These are phyloP conservation scores for Schizophyllum commune DNA, from an alignment of 1,284 basidiomycete genomes.

Conservation along the genomic window DNA sequence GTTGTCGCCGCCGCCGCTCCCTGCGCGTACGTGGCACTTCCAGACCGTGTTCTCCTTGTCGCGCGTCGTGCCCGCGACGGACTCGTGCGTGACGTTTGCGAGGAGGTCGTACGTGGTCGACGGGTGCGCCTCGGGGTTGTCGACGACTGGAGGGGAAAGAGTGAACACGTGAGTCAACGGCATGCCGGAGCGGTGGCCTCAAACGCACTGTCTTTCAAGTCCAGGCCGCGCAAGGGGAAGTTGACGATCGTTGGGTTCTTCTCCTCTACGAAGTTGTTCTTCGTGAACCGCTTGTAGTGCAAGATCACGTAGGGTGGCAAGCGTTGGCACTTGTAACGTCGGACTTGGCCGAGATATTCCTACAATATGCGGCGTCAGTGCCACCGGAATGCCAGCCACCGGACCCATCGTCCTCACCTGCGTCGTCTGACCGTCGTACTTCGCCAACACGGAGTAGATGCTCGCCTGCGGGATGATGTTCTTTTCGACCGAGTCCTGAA, in stretches of 20 bases:
- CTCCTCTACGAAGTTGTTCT: conserved; percentile 96
- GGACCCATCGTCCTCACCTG: conserved; percentile 45
- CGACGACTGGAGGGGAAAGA: conserved; percentile 54
- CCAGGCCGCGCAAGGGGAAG: conserved; percentile 88
- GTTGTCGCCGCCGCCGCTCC: conserved; percentile 68
- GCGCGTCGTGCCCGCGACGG: conserved; percentile 86
- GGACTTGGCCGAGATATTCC: conserved; percentile 82
- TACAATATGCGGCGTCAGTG: conserved; percentile 21
- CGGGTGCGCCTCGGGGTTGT: conserved; percentile 50
- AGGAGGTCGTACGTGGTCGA: conserved; percentile 87
- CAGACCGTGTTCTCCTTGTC: conserved; percentile 85
- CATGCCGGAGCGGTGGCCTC: conserved; percentile 5
- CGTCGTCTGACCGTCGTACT: conserved; percentile 90
- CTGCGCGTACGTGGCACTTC: conserved; percentile 86
- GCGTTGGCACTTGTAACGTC: conserved; percentile 82
- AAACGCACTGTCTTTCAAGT: conserved; percentile 80
- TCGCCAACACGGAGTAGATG: conserved; percentile 85
- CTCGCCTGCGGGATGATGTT: conserved; percentile 98
- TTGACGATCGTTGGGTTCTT: conserved; percentile 99
- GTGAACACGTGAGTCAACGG: conserved; percentile 10
- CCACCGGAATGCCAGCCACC: conserved; percentile 12
- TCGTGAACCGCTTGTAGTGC: conserved; percentile 97
- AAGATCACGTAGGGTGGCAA: conserved; percentile 92
- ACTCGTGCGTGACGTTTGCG: conserved; percentile 93
- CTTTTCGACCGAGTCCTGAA: conserved; percentile 92